Evolutionary conservation across 495 filamentous ascomycete species (phyloP).

Genomic region (Chaetomium fimeti): DNA sequence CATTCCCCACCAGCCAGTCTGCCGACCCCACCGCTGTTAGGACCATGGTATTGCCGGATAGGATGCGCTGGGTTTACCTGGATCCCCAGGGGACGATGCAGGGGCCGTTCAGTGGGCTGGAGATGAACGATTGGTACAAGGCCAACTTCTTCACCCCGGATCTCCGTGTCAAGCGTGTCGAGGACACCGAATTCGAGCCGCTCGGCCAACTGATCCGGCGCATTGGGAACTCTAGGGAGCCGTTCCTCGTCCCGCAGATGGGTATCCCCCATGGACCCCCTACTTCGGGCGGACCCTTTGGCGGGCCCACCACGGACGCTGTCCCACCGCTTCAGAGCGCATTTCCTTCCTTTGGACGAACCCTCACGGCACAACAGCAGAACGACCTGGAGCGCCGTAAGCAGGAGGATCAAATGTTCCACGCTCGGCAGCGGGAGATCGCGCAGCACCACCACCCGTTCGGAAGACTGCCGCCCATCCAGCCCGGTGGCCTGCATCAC

Average conservation of each 20-base stretch:
- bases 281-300: slow-evolving; percentile 45
- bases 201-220: slow-evolving; percentile 92
- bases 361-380: slow-evolving; percentile 93
- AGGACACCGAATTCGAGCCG: slow-evolving; percentile 92
- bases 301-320: slow-evolving; percentile 57
- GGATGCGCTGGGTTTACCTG: slow-evolving; percentile 97
- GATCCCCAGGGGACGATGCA: slow-evolving; percentile 90
- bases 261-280: slow-evolving; percentile 84
- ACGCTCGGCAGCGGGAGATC: slow-evolving; percentile 91
- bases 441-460: slow-evolving; percentile 70
- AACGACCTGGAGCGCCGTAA: slow-evolving; percentile 94
- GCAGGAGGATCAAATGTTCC: slow-evolving; percentile 95
- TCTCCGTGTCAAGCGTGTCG: slow-evolving; percentile 86
- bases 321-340: slow-evolving; percentile 93
- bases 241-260: slow-evolving; percentile 95
- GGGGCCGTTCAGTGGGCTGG: slow-evolving; percentile 90
- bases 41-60: slow-evolving; percentile 99
- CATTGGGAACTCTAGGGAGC: slow-evolving; percentile 95
- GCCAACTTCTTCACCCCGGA: slow-evolving; percentile 96
- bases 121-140: slow-evolving; percentile 99
- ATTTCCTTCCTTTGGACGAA: slow-evolving; percentile 97
- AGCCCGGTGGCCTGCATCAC: slow-evolving; percentile 79
- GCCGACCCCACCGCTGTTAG: slow-evolving; percentile 66
- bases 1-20: slow-evolving; percentile 39
- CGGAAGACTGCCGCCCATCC: slow-evolving; percentile 55